phyloP scores from a whole-genome alignment of 2,329 filamentous ascomycete genomes.

The Aspergillus sp. region DNA sequence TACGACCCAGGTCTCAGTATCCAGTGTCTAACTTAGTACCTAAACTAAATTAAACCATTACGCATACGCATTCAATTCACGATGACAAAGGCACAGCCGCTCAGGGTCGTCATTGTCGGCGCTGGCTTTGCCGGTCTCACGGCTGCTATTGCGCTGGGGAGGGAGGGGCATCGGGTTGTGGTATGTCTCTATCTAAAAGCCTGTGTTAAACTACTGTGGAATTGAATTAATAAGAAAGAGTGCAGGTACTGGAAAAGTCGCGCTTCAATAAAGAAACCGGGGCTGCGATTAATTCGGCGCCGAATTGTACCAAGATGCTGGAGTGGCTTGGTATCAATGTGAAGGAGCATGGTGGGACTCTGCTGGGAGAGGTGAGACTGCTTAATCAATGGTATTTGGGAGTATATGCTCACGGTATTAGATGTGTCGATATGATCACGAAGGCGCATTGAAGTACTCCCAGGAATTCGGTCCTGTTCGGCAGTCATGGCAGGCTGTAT shows the following conservation, averaged over 20 bases:
- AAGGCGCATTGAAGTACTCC: slow-evolving; percentile 17
- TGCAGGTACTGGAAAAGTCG: slow-evolving; percentile 31
- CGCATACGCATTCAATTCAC: too few relatives aligned
- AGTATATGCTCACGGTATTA: background rate
- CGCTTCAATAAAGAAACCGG: slow-evolving; percentile 26
- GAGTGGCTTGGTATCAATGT: slow-evolving; percentile 24
- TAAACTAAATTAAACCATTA: too few relatives aligned
- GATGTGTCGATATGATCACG: slow-evolving; percentile 21
- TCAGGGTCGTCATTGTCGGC: slow-evolving; percentile 28
- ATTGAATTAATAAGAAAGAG: too few relatives aligned
- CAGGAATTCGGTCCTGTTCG: slow-evolving; percentile 18
- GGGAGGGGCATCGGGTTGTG: slow-evolving; percentile 34
- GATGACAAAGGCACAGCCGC: background rate
- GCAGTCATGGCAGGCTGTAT: slow-evolving; percentile 25
- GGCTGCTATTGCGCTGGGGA: slow-evolving; percentile 33
- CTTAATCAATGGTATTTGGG: background rate
- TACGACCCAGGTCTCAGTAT: too few relatives aligned
- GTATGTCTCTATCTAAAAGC: slow-evolving; percentile 16
- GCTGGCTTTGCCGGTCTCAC: slow-evolving; percentile 35
- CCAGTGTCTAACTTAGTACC: too few relatives aligned
- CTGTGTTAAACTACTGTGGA: too few relatives aligned
- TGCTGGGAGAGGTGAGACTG: slow-evolving; percentile 21
- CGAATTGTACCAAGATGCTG: slow-evolving; percentile 27
- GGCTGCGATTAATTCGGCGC: slow-evolving; percentile 28
- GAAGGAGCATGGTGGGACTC: slow-evolving; percentile 21